Conservation (phyloP, 139 green algal species). For the Tetraselmis chui region DNA sequence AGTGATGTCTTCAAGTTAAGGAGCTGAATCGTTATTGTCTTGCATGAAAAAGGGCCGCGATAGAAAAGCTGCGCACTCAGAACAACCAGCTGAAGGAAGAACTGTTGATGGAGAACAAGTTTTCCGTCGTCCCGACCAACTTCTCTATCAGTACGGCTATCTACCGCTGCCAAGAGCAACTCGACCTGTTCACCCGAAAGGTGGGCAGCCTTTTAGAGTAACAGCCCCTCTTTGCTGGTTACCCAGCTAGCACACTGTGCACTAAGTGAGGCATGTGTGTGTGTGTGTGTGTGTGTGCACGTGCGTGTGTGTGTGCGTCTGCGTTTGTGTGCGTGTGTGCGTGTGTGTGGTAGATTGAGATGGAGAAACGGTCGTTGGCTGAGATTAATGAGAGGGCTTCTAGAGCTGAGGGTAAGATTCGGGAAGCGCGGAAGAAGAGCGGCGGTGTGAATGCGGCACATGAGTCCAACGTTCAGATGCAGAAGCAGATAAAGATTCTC, state of each 20-base stretch:
- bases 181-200: slow-evolving; percentile 42
- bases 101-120: slow-evolving; percentile 84
- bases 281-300: background rate
- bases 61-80: slow-evolving; percentile 69
- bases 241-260: background rate
- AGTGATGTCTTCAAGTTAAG: too few relatives aligned
- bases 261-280: background rate
- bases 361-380: slow-evolving; percentile 38
- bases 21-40: too few relatives aligned
- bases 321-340: too few relatives aligned
- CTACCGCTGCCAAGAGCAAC: slow-evolving; percentile 38
- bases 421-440: slow-evolving; percentile 51
- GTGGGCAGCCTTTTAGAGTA: slow-evolving; percentile 22
- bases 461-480: slow-evolving; percentile 43
- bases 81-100: slow-evolving; percentile 86
- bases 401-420: slow-evolving; percentile 27
- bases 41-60: slow-evolving; percentile 66
- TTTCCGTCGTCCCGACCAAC: slow-evolving; percentile 59
- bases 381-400: slow-evolving; percentile 44
- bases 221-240: too few relatives aligned
- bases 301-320: too few relatives aligned
- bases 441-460: slow-evolving; percentile 67
- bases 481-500: slow-evolving; percentile 71
- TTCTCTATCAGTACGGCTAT: slow-evolving; percentile 15
- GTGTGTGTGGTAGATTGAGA: slow-evolving; percentile 44